phyloP scores from a whole-genome alignment of 352 stramenopile genomes.

The Lagenidium sp. region DNA sequence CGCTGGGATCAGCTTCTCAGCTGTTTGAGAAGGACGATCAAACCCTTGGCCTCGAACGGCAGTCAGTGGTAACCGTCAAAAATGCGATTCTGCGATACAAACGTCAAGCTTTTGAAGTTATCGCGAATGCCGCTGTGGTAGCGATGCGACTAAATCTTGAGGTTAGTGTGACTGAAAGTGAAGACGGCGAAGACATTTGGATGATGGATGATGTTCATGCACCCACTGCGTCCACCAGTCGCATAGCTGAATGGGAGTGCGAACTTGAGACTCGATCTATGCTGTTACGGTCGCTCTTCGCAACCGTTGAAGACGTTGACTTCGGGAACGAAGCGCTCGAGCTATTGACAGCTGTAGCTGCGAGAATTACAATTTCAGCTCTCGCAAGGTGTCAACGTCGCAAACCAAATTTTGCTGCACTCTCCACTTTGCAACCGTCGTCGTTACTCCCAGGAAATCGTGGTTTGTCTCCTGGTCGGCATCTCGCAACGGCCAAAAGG shows the following conservation, averaged over 20 bases:
- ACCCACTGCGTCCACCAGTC: too few relatives aligned
- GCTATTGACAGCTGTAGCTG: constrained; percentile 44
- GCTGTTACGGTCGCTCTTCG: neutral
- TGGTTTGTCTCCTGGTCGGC: constrained; percentile 64
- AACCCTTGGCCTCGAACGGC: constrained; percentile 59
- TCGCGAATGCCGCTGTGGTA: constrained; percentile 42
- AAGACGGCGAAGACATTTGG: constrained; percentile 9
- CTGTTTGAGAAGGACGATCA: constrained; percentile 84
- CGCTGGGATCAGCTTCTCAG: too few relatives aligned
- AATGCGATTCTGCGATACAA: constrained; percentile 70
- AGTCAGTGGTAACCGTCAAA: constrained; percentile 58
- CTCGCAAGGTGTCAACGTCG: constrained; percentile 41
- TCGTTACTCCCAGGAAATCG: constrained; percentile 67
- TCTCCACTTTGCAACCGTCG: constrained; percentile 63
- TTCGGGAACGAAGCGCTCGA: constrained; percentile 1
- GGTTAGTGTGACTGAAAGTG: constrained; percentile 5
- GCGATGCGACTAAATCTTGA: constrained; percentile 42
- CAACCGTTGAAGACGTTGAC: neutral
- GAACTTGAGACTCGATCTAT: too few relatives aligned
- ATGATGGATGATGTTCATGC: constrained; percentile 4
- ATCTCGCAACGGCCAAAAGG: constrained; percentile 68
- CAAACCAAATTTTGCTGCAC: constrained; percentile 51
- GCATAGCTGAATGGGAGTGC: too few relatives aligned
- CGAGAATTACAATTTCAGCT: constrained; percentile 44
- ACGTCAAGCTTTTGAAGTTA: constrained; percentile 57